These are phyloP conservation scores for Capronia coronata DNA, from an alignment of 2,329 filamentous ascomycete species.

Conservation along the genomic window DNA sequence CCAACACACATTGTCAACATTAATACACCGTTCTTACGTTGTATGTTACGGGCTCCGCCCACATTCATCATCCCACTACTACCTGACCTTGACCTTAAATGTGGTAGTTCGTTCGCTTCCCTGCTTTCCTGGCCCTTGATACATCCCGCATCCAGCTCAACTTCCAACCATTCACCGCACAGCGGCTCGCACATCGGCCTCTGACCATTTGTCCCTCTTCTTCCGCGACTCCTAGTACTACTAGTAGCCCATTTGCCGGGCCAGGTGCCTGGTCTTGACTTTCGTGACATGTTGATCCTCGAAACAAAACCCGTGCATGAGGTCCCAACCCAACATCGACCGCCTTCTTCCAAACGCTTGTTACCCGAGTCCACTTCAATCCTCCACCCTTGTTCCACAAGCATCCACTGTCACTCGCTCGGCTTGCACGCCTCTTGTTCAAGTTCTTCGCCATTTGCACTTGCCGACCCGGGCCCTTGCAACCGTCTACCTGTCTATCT, in stretches of 20 bases:
- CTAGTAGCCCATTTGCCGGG: background rate
- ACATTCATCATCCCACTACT: too few relatives aligned
- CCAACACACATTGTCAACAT: too few relatives aligned
- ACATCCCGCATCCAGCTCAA: too few relatives aligned
- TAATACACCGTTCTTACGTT: too few relatives aligned
- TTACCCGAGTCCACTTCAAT: background rate
- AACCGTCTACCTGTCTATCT: slow-evolving; percentile 1
- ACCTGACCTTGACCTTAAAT: too few relatives aligned
- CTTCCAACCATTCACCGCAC: too few relatives aligned
- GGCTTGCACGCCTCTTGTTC: background rate
- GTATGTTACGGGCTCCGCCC: too few relatives aligned
- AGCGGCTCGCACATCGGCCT: too few relatives aligned
- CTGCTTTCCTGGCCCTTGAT: too few relatives aligned
- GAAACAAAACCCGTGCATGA: background rate
- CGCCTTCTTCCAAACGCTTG: background rate
- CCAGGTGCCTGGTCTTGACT: background rate
- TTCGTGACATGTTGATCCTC: background rate
- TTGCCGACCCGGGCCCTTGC: background rate
- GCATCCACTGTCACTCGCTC: background rate
- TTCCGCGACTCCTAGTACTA: background rate
- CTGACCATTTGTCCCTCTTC: background rate
- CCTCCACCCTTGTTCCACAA: background rate
- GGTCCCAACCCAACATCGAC: too few relatives aligned
- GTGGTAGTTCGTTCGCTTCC: too few relatives aligned
- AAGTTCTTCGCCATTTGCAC: background rate